These are phyloP conservation scores for Plasmodium inui DNA, from an alignment of 169 alveolate genomes.

Conservation along the genomic window DNA sequence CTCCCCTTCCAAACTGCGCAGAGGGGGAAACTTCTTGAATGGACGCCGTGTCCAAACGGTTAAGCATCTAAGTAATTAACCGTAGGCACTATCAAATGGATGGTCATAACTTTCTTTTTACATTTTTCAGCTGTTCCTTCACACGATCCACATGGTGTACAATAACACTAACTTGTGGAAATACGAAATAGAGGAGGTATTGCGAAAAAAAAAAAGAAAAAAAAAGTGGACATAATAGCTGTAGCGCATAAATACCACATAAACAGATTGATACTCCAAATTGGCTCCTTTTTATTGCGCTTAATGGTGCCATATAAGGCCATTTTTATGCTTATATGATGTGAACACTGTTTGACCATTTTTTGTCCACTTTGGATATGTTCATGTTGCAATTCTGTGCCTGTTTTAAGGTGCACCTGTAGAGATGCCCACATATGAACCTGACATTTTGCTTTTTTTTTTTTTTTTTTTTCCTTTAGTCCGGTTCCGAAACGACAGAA, in stretches of 20 bases:
- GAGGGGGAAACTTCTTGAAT: background rate
- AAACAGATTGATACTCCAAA: background rate
- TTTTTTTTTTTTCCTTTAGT: slow-evolving; percentile 28
- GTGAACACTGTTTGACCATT: background rate
- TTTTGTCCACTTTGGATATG: background rate
- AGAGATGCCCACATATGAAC: background rate
- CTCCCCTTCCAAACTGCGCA: background rate
- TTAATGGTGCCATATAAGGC: background rate
- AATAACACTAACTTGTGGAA: slow-evolving; percentile 74
- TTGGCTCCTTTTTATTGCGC: background rate
- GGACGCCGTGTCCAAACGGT: background rate
- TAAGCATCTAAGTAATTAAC: background rate
- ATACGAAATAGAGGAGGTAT: slow-evolving; percentile 72
- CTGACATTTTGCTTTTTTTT: background rate
- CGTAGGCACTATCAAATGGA: slow-evolving; percentile 9
- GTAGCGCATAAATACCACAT: background rate
- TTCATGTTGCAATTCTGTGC: background rate
- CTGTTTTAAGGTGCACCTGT: background rate
- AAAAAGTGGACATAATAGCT: background rate
- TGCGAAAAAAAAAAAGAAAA: slow-evolving; percentile 12
- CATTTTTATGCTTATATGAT: background rate
- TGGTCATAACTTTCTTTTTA: background rate
- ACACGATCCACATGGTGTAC: slow-evolving; percentile 71
- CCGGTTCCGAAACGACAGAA: slow-evolving; percentile 72
- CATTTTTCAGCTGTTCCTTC: slow-evolving; percentile 45